These are phyloP conservation scores for Haberlea rhodopensis DNA, from an alignment of 257 asterid species.

Conservation along the genomic window DNA sequence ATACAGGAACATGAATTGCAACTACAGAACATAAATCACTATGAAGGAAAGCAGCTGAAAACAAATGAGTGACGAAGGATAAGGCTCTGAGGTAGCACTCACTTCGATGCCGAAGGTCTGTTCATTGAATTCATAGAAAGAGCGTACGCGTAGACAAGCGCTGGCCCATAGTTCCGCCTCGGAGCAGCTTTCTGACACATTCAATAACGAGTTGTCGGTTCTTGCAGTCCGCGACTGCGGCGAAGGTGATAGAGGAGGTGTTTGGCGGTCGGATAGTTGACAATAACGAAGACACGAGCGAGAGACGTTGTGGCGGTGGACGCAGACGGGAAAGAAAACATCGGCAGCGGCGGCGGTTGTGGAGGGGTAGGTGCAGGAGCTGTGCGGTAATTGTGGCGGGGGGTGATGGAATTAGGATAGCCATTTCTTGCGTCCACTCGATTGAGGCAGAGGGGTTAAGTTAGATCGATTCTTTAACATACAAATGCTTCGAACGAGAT, in stretches of 20 bases:
- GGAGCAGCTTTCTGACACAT: slow-evolving; percentile 45
- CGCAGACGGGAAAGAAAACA: slow-evolving; percentile 11
- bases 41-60: not conserved
- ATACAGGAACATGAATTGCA: not conserved
- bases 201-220: slow-evolving; percentile 47
- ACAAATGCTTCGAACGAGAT: not conserved
- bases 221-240: slow-evolving; percentile 23
- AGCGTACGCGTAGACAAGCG: slow-evolving; percentile 72
- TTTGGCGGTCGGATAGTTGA: slow-evolving; percentile 42
- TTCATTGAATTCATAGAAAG: slow-evolving; percentile 59
- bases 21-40: not conserved
- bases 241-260: slow-evolving; percentile 27
- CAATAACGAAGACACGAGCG: slow-evolving; percentile 30
- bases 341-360: slow-evolving; percentile 18
- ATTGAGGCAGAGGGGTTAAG: too few species aligned
- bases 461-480: not conserved
- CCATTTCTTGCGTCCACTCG: slow-evolving; percentile 31
- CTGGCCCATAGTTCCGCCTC: slow-evolving; percentile 78
- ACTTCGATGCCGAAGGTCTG: slow-evolving; percentile 66
- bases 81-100: slow-evolving; percentile 36
- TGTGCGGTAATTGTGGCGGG: slow-evolving; percentile 34
- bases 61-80: not conserved
- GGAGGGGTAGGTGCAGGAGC: slow-evolving; percentile 19
- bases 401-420: slow-evolving; percentile 33
- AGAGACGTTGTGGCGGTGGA: slow-evolving; percentile 20